Evolutionary conservation across 75 land plant species (phyloP), one percentile per base, ranked within the genome.

Genomic region (Cryptomeria japonica): DNA sequence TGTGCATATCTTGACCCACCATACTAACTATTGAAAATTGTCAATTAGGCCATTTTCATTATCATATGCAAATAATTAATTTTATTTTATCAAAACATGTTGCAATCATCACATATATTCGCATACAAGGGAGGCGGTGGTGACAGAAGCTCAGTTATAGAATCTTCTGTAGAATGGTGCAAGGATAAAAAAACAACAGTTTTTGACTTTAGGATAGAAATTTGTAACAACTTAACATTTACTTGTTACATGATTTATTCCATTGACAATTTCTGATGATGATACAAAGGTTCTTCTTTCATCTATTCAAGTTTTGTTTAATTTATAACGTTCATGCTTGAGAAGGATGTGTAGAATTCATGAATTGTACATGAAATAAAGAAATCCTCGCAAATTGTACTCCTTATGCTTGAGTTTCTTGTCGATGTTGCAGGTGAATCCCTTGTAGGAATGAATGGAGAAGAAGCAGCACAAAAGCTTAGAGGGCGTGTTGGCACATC

Each of bases 401-500:
- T 51, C 34, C 76, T 73, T 9, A 31, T 12, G 15, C 12, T 25
- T 86, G 84, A 56, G 61, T 19, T 83, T 42, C 13, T 36, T 80
- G 82, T 79, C 47, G 70, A 77, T 34, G 39, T 47, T 87, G 82
- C 89, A 97, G 99, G 97, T 84, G 90, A 93, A 87, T 89, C 89
- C 19, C 93, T 96, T 84, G 88, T 88, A 88, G 99, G 99, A 32
- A 87, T 94, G 89, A 92, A 96, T 89, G 93, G 93, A 90, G 99
- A 98, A 88, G 91, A 94, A 89, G 99, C 96, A 46, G 99, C 99
- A 32, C 96, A 92, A 64, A 98, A 89, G 90, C 97, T 98, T 38
- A 87, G 99, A 89, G 99, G 99, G 25, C 97, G 88, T 53, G 94
- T 88, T 91, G 99, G 99, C 80, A 97, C 99, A 85, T 89, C 92